Percentiles rank a stretch among this genome's conserved stretches.
phyloP scores from a whole-genome alignment of 1,139 yeast genomes.

The Kurtzmaniella natalensis region DNA sequence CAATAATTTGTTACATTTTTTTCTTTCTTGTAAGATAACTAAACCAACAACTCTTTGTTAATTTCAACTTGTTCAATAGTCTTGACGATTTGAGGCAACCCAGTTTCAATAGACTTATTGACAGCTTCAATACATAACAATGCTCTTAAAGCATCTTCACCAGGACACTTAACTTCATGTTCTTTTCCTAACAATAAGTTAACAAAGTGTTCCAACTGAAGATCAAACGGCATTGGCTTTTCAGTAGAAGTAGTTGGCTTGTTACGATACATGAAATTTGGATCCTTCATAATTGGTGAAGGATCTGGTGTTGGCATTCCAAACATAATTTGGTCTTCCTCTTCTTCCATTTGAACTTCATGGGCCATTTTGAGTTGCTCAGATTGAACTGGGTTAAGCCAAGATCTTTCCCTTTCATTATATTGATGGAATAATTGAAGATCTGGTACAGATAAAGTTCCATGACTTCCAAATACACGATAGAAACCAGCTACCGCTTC shows the following conservation, averaged over 20 bases:
- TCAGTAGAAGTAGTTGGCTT: conserved; percentile 7
- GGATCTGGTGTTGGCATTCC: conserved; percentile 23
- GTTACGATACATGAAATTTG: conserved; percentile 12
- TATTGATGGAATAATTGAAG: conserved; percentile 32
- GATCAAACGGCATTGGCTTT: conserved; percentile 31
- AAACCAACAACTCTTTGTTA: conserved; percentile 6
- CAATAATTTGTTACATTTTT: not conserved
- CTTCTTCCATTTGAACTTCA: conserved; percentile 10
- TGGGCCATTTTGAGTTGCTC: conserved; percentile 19
- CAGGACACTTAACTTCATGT: conserved; percentile 29
- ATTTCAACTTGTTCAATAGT: conserved; percentile 14
- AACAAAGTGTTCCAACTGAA: conserved; percentile 33
- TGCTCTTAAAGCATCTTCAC: conserved; percentile 39
- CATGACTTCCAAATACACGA: conserved; percentile 37
- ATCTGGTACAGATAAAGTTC: conserved; percentile 41
- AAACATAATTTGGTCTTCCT: conserved; percentile 8
- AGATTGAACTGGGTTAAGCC: conserved; percentile 31
- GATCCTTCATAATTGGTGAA: conserved; percentile 21
- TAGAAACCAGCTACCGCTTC: conserved; percentile 32
- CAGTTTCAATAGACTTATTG: conserved; percentile 29
- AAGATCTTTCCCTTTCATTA: conserved; percentile 17
- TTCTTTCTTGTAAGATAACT: too few species aligned
- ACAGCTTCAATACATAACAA: conserved; percentile 40
- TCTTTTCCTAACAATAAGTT: conserved; percentile 32
- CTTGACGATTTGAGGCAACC: conserved; percentile 30